Evolutionary conservation across 495 filamentous ascomycete species (phyloP).

Genomic region (Choiromyces venosus): DNA sequence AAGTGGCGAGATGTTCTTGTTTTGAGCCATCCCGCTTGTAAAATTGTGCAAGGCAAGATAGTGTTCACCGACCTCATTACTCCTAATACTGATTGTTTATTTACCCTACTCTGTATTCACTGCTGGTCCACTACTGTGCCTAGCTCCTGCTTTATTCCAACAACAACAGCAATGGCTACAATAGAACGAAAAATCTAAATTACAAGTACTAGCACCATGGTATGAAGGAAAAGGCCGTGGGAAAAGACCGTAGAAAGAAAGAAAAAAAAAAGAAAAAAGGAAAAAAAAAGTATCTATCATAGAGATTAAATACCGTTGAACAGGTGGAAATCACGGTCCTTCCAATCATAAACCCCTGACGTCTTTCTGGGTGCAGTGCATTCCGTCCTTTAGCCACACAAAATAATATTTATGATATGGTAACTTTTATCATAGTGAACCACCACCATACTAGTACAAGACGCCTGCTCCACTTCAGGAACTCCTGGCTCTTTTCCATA

Average conservation of each 20-base stretch:
- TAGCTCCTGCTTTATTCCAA: not conserved
- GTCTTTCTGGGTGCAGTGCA: conserved; percentile 28
- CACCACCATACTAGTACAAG: not conserved
- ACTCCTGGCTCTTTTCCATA: not conserved
- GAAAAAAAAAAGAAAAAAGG: not conserved
- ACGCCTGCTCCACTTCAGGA: not conserved
- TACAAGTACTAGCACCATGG: not conserved
- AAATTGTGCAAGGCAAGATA: not conserved
- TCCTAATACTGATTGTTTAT: not conserved
- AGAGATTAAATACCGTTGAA: conserved; percentile 5
- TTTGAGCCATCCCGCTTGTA: not conserved
- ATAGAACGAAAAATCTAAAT: not conserved
- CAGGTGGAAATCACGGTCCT: conserved; percentile 29
- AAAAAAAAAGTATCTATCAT: too few species aligned
- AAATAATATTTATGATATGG: not conserved
- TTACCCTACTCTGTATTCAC: not conserved
- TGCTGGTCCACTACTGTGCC: not conserved
- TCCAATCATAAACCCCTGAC: conserved; percentile 34
- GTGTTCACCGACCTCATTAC: not conserved
- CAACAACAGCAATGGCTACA: not conserved
- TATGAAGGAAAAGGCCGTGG: not conserved
- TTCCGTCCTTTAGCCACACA: conserved; percentile 30
- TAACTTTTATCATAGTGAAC: not conserved
- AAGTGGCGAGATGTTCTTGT: not conserved
- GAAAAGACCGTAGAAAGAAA: too few species aligned